Evolutionary conservation across 176 grass and related monocot species (phyloP).

Genomic region (Saccharum spontaneum): DNA sequence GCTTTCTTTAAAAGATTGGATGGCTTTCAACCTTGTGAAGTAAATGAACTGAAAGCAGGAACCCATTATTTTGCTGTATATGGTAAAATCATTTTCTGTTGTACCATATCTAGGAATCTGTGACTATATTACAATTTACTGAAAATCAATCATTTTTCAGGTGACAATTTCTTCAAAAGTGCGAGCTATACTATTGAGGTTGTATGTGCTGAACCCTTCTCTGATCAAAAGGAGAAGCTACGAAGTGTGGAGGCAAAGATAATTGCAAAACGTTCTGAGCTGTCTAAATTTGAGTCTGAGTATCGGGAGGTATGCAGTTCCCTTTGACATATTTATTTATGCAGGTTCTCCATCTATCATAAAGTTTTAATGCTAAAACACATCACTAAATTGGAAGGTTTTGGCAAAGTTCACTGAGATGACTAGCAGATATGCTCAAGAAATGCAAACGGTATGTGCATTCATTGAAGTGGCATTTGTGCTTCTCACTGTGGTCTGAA

Average conservation of each 20-base stretch:
- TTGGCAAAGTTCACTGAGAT: constrained; percentile 93
- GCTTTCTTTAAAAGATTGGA: constrained; percentile 99
- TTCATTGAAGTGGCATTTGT: background rate
- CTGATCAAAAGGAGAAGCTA: constrained; percentile 74
- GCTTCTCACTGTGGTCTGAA: constrained; percentile 15
- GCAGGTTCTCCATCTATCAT: background rate
- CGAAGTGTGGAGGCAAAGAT: constrained; percentile 75
- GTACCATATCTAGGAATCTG: constrained; percentile 11
- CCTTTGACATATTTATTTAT: background rate
- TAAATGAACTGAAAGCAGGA: constrained; percentile 96
- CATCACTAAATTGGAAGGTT: constrained; percentile 48
- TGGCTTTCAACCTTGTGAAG: constrained; percentile 96
- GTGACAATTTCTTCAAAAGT: constrained; percentile 99
- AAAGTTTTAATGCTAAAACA: constrained; percentile 14
- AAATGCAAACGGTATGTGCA: constrained; percentile 84
- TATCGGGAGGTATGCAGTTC: constrained; percentile 72
- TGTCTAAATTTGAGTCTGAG: constrained; percentile 95
- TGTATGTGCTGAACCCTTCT: constrained; percentile 80
- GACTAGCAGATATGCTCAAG: constrained; percentile 91
- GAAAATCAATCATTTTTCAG: constrained; percentile 38
- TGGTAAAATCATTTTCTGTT: constrained; percentile 51
- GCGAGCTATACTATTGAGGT: constrained; percentile 88
- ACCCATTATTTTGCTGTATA: constrained; percentile 93
- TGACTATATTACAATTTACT: background rate
- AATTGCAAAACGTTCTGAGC: constrained; percentile 74